Percentiles rank a stretch among this genome's conserved stretches.
Conservation (phyloP, 2,329 filamentous ascomycete species). For the Paramyrothecium roridum region DNA sequence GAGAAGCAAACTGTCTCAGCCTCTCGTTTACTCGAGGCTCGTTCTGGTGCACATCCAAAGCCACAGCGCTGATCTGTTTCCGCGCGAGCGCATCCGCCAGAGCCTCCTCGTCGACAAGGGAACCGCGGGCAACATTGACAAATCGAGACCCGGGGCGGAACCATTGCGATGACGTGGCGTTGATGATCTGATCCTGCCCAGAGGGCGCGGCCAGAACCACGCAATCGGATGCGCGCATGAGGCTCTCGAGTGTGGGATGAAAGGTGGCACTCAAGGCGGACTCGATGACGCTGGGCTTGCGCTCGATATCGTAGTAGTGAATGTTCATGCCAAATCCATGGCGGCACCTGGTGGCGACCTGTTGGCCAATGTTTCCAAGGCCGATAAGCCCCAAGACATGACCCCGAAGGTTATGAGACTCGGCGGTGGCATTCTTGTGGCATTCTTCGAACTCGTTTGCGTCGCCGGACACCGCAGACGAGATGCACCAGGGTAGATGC, state of each 20-base stretch:
- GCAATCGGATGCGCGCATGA: conserved; percentile 55
- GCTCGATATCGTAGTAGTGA: conserved; percentile 57
- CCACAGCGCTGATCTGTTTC: conserved; percentile 47
- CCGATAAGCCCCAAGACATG: conserved; percentile 65
- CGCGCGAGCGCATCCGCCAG: conserved; percentile 55
- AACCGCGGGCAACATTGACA: conserved; percentile 65
- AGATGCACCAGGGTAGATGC: conserved; percentile 61
- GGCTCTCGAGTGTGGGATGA: conserved; percentile 45
- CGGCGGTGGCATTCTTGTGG: conserved; percentile 55
- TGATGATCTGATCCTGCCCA: conserved; percentile 42
- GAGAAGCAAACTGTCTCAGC: conserved; percentile 35
- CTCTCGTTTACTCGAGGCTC: conserved; percentile 54
- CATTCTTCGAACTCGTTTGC: conserved; percentile 48
- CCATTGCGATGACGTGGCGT: conserved; percentile 38
- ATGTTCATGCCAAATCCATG: conserved; percentile 65
- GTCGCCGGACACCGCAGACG: conserved; percentile 44
- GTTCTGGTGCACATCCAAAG: conserved; percentile 61
- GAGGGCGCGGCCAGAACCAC: conserved; percentile 60
- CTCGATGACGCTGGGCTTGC: conserved; percentile 43
- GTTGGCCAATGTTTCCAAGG: conserved; percentile 63
- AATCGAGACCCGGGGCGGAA: conserved; percentile 56
- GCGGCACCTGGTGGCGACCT: conserved; percentile 51
- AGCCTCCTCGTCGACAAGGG: conserved; percentile 63
- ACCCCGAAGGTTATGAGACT: conserved; percentile 61
- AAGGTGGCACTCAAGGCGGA: conserved; percentile 41